Conservation (phyloP, 257 asterid genomes). For the Capsicum pubescens region DNA sequence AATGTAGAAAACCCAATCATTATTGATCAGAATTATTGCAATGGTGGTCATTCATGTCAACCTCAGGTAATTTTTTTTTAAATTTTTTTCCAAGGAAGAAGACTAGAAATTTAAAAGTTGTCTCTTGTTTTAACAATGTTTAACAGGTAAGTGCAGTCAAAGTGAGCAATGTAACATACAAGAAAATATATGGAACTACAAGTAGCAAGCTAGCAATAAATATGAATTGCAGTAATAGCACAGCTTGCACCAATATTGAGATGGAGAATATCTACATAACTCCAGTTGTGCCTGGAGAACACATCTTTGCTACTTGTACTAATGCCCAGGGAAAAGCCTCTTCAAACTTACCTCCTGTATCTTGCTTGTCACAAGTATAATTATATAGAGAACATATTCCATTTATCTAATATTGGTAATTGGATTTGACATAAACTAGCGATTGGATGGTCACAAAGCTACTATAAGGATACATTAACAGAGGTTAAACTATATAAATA, state of each 20-base stretch:
- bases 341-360: constrained; percentile 24
- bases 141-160: constrained; percentile 28
- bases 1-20: constrained; percentile 34
- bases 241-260: constrained; percentile 29
- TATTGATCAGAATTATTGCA: constrained; percentile 38
- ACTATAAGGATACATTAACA: not conserved
- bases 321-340: constrained; percentile 27
- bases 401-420: not conserved
- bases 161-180: constrained; percentile 32
- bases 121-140: not conserved
- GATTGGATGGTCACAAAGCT: constrained; percentile 5
- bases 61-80: constrained; percentile 7
- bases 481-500: too few species aligned
- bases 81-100: not conserved
- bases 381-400: not conserved
- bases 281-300: constrained; percentile 12
- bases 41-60: constrained; percentile 22
- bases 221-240: constrained; percentile 28
- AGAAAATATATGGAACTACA: constrained; percentile 26
- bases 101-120: not conserved
- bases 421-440: not conserved
- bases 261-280: constrained; percentile 31
- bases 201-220: constrained; percentile 23
- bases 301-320: constrained; percentile 6
- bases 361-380: constrained; percentile 26